Percentiles rank a stretch among this genome's conserved stretches.
Conservation (phyloP, 495 filamentous ascomycete species). For the Acidomyces sp. region DNA sequence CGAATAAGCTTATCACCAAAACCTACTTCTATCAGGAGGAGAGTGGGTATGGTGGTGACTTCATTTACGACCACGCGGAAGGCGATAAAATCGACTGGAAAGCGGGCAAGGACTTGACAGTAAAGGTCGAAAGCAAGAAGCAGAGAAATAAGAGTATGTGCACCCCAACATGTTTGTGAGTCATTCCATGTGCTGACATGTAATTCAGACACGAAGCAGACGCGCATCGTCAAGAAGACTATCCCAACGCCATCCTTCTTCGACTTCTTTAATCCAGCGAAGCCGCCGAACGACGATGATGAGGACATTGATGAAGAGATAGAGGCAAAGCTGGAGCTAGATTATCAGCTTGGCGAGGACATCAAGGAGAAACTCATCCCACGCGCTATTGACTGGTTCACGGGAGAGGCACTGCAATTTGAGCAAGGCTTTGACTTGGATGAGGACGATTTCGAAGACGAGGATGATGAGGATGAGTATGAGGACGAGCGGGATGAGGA, state of each 20-base stretch:
- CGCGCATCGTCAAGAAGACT: slow-evolving; percentile 95
- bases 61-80: slow-evolving; percentile 98
- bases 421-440: slow-evolving; percentile 86
- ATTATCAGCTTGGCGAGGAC: slow-evolving; percentile 98
- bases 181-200: no score
- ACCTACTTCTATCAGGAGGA: slow-evolving; percentile 99
- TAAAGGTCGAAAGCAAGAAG: slow-evolving; percentile 94
- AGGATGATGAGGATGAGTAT: slow-evolving; percentile 89
- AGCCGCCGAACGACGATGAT: slow-evolving; percentile 62
- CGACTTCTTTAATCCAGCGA: slow-evolving; percentile 94
- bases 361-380: slow-evolving; percentile 99
- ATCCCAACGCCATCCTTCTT: slow-evolving; percentile 99
- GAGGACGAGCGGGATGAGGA: slow-evolving; percentile 76
- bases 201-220: slow-evolving; percentile 99
- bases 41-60: slow-evolving; percentile 94
- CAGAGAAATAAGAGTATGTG: slow-evolving; percentile 95
- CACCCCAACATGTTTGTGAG: not conserved
- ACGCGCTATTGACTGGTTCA: slow-evolving; percentile 98
- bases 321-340: slow-evolving; percentile 93
- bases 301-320: slow-evolving; percentile 79
- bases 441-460: slow-evolving; percentile 69
- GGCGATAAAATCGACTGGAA: slow-evolving; percentile 98
- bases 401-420: slow-evolving; percentile 91
- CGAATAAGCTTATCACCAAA: slow-evolving; percentile 93
- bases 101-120: slow-evolving; percentile 77